Evolutionary conservation across 192 early-diverging fungal genomes (phyloP), one percentile per base, ranked within the genome.

Genomic region (Jimgerdemannia flammicorona): DNA sequence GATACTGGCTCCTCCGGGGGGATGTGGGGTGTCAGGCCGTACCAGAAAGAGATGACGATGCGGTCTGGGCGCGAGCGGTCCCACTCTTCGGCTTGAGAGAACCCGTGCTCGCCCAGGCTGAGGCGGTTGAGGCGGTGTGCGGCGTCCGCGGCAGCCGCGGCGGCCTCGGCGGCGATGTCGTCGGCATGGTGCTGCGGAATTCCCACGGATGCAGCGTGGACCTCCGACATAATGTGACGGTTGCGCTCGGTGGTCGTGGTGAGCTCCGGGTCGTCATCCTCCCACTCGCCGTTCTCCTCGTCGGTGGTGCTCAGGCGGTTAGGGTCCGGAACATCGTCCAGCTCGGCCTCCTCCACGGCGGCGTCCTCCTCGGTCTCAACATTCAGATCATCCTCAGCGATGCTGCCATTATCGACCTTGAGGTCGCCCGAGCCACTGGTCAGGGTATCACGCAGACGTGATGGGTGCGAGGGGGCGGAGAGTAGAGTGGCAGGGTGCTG

Each of bases 291-390:
- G 64, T 78, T 71, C 44, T 74, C 73, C 8, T 65, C 72, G 10
- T 79, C 73, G 39, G 49, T 77, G 49, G 74, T 66, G 54, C 77
- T 69, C 70, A 78, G 43, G 4, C 59, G 39, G 40, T 82, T 82
- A 3, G 81, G 81, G 42, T 82, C 81, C 9, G 81, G 75, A 10
- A 74, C 75, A 17, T 69, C 72, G 65, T 79, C 44, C 66, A 82
- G 78, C 3, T 78, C 69, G 39, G 81, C 81, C 68, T 75, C 70
- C 66, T 72, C 69, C 0, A 82, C 72, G 44, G 59, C 20, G 40
- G 75, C 74, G 54, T 77, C 81, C 11, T 79, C 77, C 70, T 54
- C 70, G 1, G 74, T 76, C 41, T 82, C 81, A 11, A 71, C 64
- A 43, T 82, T 82, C 0, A 82, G 75, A 8, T 82, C 72, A 3